Conservation (phyloP, 1,139 yeast genomes). For the Magnusiomyces fungicola region DNA sequence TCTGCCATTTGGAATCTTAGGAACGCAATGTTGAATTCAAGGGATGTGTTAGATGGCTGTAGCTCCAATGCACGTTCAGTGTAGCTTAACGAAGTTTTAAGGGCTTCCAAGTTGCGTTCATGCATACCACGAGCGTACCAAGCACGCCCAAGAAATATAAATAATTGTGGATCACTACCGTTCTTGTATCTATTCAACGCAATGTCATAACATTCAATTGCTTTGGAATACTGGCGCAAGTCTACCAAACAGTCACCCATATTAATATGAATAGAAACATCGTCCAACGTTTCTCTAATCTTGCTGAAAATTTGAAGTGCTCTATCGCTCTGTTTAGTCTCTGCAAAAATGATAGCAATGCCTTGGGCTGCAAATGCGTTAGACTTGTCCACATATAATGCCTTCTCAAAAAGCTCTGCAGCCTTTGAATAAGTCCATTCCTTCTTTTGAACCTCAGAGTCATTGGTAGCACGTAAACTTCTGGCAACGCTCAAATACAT, state of each 20-base stretch:
- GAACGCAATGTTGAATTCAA: conserved; percentile 75
- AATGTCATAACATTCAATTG: conserved; percentile 81
- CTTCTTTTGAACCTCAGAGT: conserved; percentile 56
- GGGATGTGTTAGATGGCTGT: conserved; percentile 38
- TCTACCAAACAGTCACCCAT: conserved; percentile 85
- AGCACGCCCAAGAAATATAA: conserved; percentile 75
- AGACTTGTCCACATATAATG: conserved; percentile 70
- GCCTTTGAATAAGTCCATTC: conserved; percentile 80
- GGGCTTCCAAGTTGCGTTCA: conserved; percentile 56
- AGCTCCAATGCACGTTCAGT: conserved; percentile 50
- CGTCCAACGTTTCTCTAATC: conserved; percentile 82
- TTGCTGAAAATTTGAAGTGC: conserved; percentile 86
- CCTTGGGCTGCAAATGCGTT: conserved; percentile 98
- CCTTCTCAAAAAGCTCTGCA: conserved; percentile 84
- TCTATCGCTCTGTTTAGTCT: conserved; percentile 64
- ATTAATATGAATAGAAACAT: conserved; percentile 74
- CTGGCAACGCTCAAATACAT: conserved; percentile 78
- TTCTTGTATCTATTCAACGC: conserved; percentile 63
- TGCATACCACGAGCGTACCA: conserved; percentile 78
- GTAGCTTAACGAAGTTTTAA: conserved; percentile 55
- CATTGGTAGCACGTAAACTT: conserved; percentile 50
- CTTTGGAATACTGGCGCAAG: conserved; percentile 72
- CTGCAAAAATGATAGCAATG: conserved; percentile 86
- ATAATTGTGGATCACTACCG: conserved; percentile 55
- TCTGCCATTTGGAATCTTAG: conserved; percentile 86